A percentile compares a stretch with the other conserved stretches of the same genome.
Evolutionary conservation across 1,139 yeast genomes (phyloP).

Genomic region (Yamadazyma triangularis): DNA sequence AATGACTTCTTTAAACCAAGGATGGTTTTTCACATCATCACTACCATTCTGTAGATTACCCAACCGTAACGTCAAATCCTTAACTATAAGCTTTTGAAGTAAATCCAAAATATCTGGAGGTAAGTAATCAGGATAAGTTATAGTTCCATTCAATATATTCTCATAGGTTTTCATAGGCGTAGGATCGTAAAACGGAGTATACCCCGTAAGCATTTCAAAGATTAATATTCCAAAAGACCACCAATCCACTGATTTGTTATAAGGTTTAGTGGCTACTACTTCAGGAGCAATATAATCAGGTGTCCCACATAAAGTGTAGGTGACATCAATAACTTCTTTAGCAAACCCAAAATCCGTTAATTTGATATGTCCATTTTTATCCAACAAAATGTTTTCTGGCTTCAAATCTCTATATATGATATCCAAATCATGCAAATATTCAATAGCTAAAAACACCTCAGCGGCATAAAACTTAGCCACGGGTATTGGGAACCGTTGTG

Average conservation of each 20-base stretch:
- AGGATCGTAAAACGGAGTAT: conserved; percentile 58
- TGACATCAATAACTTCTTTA: conserved; percentile 54
- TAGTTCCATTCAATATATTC: conserved; percentile 50
- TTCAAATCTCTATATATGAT: conserved; percentile 58
- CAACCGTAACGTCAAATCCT: conserved; percentile 52
- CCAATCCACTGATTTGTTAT: conserved; percentile 62
- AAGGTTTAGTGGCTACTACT: conserved; percentile 58
- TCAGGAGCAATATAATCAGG: conserved; percentile 66
- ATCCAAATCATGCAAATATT: conserved; percentile 53
- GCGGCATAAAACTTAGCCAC: conserved; percentile 64
- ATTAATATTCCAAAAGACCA: conserved; percentile 60
- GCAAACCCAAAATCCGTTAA: conserved; percentile 62
- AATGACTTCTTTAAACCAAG: conserved; percentile 57
- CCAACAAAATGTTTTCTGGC: conserved; percentile 56
- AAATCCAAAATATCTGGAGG: conserved; percentile 51
- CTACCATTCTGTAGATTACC: conserved; percentile 59
- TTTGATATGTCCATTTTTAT: conserved; percentile 56
- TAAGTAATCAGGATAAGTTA: conserved; percentile 47
- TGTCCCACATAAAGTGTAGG: conserved; percentile 61
- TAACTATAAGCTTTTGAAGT: conserved; percentile 46
- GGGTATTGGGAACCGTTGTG: conserved; percentile 59
- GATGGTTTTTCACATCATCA: conserved; percentile 52
- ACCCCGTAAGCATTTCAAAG: conserved; percentile 60
- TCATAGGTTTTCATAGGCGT: conserved; percentile 63
- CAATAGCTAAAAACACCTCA: conserved; percentile 54